Conservation (phyloP, 495 filamentous ascomycete species). For the Penicillium manginii region DNA sequence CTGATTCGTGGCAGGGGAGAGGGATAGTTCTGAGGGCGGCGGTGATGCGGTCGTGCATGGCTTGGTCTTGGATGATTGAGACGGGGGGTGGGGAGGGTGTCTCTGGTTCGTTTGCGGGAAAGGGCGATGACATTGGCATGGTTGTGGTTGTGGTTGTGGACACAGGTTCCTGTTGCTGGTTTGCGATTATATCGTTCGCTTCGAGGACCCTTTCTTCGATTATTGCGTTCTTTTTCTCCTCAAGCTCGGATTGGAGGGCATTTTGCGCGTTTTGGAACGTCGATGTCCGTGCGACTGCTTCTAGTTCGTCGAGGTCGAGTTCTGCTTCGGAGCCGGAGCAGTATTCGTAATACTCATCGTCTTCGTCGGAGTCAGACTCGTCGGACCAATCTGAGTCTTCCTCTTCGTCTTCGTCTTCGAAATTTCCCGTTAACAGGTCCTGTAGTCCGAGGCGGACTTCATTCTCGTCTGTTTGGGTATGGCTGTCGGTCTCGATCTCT, state of each 20-base stretch:
- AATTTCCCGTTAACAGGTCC: conserved; percentile 4
- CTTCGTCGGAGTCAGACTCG: conserved; percentile 16
- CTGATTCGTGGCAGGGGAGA: conserved; percentile 4
- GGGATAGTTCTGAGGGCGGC: conserved; percentile 10
- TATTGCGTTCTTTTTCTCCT: too few relatives aligned
- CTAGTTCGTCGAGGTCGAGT: conserved; percentile 5
- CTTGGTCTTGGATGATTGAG: conserved; percentile 17
- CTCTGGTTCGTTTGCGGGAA: conserved; percentile 1
- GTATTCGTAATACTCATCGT: conserved; percentile 26
- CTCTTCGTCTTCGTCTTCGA: conserved; percentile 19
- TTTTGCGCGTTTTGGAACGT: neutral
- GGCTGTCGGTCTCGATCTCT: too few relatives aligned
- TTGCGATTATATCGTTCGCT: conserved; percentile 1
- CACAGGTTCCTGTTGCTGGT: neutral
- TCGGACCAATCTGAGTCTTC: conserved; percentile 13
- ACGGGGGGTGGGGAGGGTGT: conserved; percentile 4
- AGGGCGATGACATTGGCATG: neutral
- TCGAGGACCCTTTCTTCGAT: neutral
- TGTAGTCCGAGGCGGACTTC: neutral
- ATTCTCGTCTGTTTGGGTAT: neutral
- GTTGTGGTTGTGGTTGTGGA: neutral
- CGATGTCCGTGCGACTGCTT: neutral
- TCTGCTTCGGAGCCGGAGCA: conserved; percentile 15
- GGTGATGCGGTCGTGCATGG: conserved; percentile 16
- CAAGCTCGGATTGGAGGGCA: neutral